Conservation (phyloP, 257 asterid species). For the Solanum sejunctum region DNA sequence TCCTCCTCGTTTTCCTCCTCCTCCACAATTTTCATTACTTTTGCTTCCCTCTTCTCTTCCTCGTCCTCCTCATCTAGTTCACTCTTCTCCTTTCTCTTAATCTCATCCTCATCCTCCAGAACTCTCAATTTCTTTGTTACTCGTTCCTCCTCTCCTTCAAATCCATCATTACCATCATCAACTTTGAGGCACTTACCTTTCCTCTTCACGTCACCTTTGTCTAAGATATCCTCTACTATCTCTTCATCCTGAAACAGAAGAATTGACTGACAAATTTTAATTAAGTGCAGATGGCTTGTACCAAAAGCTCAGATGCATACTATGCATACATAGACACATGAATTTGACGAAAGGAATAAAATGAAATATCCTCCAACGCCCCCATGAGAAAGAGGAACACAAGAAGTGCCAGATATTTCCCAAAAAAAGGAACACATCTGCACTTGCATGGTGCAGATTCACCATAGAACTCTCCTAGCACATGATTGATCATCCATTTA, state of each 20-base stretch:
- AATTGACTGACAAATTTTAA: neutral
- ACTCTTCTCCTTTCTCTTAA: neutral
- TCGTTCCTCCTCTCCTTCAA: constrained; percentile 6
- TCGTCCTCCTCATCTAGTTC: constrained; percentile 26
- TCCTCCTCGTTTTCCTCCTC: constrained; percentile 25
- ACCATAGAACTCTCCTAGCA: neutral
- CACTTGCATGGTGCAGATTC: neutral
- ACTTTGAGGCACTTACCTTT: neutral
- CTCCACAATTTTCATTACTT: constrained; percentile 33
- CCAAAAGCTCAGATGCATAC: neutral
- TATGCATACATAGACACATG: neutral
- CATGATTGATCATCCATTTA: neutral
- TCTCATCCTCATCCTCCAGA: constrained; percentile 1
- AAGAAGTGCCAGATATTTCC: neutral
- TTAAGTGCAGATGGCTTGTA: neutral
- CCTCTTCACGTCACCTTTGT: neutral
- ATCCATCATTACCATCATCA: neutral
- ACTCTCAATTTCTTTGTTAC: constrained; percentile 2
- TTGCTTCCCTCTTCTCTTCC: constrained; percentile 29
- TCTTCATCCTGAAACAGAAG: neutral
- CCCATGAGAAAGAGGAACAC: neutral
- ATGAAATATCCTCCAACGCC: neutral
- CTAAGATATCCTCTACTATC: neutral
- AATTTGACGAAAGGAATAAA: neutral
- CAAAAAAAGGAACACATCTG: neutral